Evolutionary conservation across 106 monocot species (phyloP), one percentile per base, ranked within the genome.

Genomic region (Allium cepa): DNA sequence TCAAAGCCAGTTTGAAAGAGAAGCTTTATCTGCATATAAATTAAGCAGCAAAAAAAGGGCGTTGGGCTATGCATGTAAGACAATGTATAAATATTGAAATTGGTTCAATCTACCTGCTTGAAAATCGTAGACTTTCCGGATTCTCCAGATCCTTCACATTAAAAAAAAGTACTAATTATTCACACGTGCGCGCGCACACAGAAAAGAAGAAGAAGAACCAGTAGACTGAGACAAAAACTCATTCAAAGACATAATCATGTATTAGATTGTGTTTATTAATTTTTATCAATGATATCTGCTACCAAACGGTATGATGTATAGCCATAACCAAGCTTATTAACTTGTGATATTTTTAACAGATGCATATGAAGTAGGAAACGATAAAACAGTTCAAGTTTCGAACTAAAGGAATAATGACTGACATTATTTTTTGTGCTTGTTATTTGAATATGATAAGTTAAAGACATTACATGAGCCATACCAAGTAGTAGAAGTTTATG

Each of bases 71-170:
- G 69, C 36, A 62, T 57, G 55, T 49, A 68, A 8, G 55, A 70
- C 15, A 45, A 11, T 53, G 45, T 46, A 46, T 15, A 17, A 76
- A 36, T 36, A 36, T 36, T 57, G 49, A 56, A 59, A 5, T 63
- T 22, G 64, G 50, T 18, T 3, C 2, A 73, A 46, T 66, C 53
- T 5, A 97, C 96, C 88, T 97, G 96, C 76, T 97, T 97, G 84
- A 97, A 96, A 50, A 97, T 97, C 72, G 96, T 97, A 26, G 96
- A 97, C 68, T 97, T 97, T 70, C 96, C 96, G 11, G 96, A 97
- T 81, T 97, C 96, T 75, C 96, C 96, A 59, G 96, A 91, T 64
- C 96, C 96, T 97, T 74, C 4, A 72, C 50, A 59, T 51, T 46
- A 73, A 59, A 62, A 79, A 79, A 47, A 46, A 13, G 66, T 26